Evolutionary conservation across 2,329 filamentous ascomycete species (phyloP).

Genomic region (Proliferodiscus dingleyae): DNA sequence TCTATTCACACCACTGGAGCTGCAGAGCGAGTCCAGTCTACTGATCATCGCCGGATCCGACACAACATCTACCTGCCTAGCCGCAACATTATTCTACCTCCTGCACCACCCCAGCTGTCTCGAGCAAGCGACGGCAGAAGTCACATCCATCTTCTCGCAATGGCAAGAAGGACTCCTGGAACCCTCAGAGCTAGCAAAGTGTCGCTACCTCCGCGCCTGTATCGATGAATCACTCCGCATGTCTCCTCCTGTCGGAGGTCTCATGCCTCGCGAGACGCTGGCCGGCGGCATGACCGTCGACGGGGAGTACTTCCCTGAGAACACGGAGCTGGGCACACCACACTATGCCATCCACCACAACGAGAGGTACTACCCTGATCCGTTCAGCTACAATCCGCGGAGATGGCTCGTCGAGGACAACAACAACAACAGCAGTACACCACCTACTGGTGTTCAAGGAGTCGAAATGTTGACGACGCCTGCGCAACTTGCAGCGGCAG

Average conservation of each 20-base stretch:
- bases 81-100: conserved; percentile 39
- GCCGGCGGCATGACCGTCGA: conserved; percentile 21
- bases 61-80: conserved; percentile 43
- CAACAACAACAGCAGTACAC: no score
- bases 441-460: no score
- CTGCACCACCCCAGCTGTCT: conserved; percentile 26
- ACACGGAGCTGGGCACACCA: conserved; percentile 32
- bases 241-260: conserved; percentile 39
- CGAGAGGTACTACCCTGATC: neutral
- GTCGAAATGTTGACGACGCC: no score
- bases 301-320: conserved; percentile 27
- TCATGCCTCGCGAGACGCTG: conserved; percentile 40
- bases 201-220: conserved; percentile 34
- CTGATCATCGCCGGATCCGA: conserved; percentile 30
- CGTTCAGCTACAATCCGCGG: neutral
- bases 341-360: conserved; percentile 32
- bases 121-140: neutral
- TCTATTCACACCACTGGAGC: neutral
- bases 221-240: conserved; percentile 44
- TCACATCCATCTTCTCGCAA: neutral
- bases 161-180: neutral
- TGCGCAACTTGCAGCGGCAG: conserved; percentile 8
- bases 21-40: neutral
- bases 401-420: conserved; percentile 1
- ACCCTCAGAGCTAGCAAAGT: neutral